Evolutionary conservation across 768 basidiomycete genomes (phyloP).

Genomic region (Sutorius australiensis): DNA sequence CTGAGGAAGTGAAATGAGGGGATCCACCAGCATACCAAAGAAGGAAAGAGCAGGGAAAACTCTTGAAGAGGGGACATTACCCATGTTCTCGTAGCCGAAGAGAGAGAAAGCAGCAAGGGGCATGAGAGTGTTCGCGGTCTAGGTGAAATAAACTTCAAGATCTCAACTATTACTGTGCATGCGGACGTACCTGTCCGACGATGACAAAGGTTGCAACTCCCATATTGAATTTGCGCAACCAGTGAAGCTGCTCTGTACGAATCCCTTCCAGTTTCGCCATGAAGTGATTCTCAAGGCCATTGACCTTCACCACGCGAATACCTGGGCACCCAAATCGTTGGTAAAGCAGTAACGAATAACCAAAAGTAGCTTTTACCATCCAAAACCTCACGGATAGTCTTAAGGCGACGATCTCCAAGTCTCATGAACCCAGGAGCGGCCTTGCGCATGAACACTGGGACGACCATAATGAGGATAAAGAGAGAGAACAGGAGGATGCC

Average conservation of each 20-base stretch:
- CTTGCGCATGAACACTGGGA: conserved; percentile 32
- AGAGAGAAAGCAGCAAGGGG: conserved; percentile 31
- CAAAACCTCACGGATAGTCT: conserved; percentile 27
- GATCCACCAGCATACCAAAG: conserved; percentile 32
- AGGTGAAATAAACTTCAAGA: conserved; percentile 2
- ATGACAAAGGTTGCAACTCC: conserved; percentile 25
- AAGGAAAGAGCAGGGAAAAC: conserved; percentile 30
- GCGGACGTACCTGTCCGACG: conserved; percentile 19
- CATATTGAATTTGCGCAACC: conserved; percentile 24
- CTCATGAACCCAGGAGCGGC: conserved; percentile 28
- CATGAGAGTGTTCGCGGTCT: conserved; percentile 29
- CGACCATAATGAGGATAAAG: conserved; percentile 27
- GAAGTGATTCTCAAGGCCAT: conserved; percentile 26
- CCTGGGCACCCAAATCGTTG: conserved; percentile 5
- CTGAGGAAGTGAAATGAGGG: conserved; percentile 28
- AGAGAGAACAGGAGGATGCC: conserved; percentile 24
- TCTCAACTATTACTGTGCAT: not conserved
- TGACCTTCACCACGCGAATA: conserved; percentile 28
- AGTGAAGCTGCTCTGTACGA: conserved; percentile 22
- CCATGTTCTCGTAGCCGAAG: conserved; percentile 28
- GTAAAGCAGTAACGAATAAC: not conserved
- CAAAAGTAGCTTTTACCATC: conserved; percentile 16
- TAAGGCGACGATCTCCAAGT: conserved; percentile 28
- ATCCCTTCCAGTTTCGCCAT: conserved; percentile 21
- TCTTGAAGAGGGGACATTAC: conserved; percentile 14